phyloP scores from a whole-genome alignment of 768 basidiomycete genomes.

The Grammothele lineata region DNA sequence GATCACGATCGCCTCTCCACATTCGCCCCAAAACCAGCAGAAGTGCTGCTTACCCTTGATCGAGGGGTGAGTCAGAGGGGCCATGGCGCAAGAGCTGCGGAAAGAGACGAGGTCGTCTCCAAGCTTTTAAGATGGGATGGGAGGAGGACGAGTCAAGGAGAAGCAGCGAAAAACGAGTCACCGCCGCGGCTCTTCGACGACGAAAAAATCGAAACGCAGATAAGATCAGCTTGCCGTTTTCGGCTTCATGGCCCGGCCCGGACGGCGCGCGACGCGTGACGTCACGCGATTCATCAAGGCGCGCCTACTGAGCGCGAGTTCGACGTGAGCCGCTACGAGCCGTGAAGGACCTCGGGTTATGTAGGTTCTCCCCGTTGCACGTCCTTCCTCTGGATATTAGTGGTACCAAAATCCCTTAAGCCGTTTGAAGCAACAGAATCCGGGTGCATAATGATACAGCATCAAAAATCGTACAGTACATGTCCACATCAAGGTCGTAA shows the following conservation, averaged over 20 bases:
- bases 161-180: neutral
- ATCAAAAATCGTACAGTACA: neutral
- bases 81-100: constrained; percentile 24
- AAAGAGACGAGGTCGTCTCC: constrained; percentile 12
- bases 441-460: too few species aligned
- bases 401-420: too few species aligned
- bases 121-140: too few species aligned
- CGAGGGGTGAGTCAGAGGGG: constrained; percentile 34
- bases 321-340: too few species aligned
- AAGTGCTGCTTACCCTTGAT: constrained; percentile 31
- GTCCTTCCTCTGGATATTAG: too few species aligned
- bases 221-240: neutral
- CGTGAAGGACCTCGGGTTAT: too few species aligned
- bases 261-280: neutral
- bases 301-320: neutral
- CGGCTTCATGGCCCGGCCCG: neutral
- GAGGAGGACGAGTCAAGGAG: neutral
- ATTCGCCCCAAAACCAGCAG: too few species aligned
- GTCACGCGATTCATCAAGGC: neutral
- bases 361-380: too few species aligned
- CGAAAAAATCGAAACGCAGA: neutral
- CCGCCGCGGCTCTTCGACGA: too few species aligned
- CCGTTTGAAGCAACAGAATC: neutral
- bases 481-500: neutral
- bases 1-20: too few species aligned